Evolutionary conservation across 441 rosid genomes (phyloP), one percentile per base, ranked within the genome.

Genomic region (Erodium trifolium): DNA sequence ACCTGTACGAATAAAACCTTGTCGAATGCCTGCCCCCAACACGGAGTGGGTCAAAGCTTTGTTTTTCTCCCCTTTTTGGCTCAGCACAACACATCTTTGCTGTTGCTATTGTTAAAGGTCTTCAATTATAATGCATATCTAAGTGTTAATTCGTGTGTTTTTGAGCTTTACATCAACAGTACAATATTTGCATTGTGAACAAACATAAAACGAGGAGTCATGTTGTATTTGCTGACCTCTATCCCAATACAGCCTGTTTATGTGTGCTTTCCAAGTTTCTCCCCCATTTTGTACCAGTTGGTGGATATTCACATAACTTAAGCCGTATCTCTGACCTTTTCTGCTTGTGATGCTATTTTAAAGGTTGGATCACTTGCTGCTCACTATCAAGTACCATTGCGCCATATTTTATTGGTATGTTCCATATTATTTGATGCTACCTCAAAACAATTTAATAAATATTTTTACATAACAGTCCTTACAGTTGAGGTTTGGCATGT

Each of bases 331-430:
- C 67, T 66, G 57, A 79, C 37, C n/a, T 67, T 67, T 62, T 75
- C 18, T 16, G 51, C 66, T 63, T 72, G 55, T 70, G 18, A 74
- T 66, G 13, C 49, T 65, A 14, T 51, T 79, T 66, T 63, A 55
- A 69, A 93, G 97, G 94, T 91, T 77, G 97, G 91, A 76, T 88
- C 96, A 12, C 94, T 93, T 78, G 98, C 98, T 72, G 85, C 90
- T 17, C 77, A 89, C 67, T 93, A 89, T 80, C 91, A 82, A 86
- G 86, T 91, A 64, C 98, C 98, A 29, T 73, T 93, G 73, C 96
- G 98, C 7, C 97, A 93, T 83, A 85, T 91, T 77, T 77, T 93
- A 72, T 29, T 91, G 94, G 98, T 93, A 82, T 59, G 72, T 27
- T 23, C 31, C 73, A 65, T 69, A 3, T 35, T 34, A 67, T 69